Evolutionary conservation across 495 filamentous ascomycete species (phyloP), one percentile per base, ranked within the genome.

Genomic region (Neurospora sp.): DNA sequence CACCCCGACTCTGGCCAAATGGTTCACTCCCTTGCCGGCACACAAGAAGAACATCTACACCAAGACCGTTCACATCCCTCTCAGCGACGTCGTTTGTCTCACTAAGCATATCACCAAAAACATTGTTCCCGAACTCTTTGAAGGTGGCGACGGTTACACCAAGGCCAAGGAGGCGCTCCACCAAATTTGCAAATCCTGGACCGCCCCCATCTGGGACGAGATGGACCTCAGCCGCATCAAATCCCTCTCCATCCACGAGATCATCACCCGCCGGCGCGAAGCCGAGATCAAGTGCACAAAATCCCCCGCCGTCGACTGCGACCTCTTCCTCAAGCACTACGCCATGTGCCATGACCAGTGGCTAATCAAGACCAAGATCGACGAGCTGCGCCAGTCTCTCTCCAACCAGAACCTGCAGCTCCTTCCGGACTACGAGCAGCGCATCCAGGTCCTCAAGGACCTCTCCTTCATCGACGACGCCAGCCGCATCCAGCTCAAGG

Each of bases 371-470:
- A 93, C 96, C 77, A 94, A 95, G 74, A 97, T 99, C 76, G 86
- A 89, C 3, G 88, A 93, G 73, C 85, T 99, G 74, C 92, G 93
- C 66, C 90, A 92, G 79, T 83, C 93, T 27, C 95, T 98, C 84
- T 97, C 95, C 7, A 94, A 98, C 83, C 95, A 97, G 79, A 99
- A 98, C 76, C 88, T 99, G 1, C 95, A 97, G 78, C 88, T 99
- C 2, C 88, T 99, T n/a, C 96, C 96, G 0, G 96, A 99, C 83
- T 99, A 99, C 78, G 93, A 98, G 79, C 96, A 98, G 83, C 91
- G 96, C 44, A 93, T 98, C 74, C 89, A 91, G 69, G 96, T 98
- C 0, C 86, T 99, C 69, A 93, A 93, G 79, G 95, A 97, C 75
- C 86, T 99, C 12, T 90, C 89, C 4, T 99, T 98, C 76, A 91